Conservation (phyloP, 2,329 filamentous ascomycete genomes). For the Colletotrichum sp. region DNA sequence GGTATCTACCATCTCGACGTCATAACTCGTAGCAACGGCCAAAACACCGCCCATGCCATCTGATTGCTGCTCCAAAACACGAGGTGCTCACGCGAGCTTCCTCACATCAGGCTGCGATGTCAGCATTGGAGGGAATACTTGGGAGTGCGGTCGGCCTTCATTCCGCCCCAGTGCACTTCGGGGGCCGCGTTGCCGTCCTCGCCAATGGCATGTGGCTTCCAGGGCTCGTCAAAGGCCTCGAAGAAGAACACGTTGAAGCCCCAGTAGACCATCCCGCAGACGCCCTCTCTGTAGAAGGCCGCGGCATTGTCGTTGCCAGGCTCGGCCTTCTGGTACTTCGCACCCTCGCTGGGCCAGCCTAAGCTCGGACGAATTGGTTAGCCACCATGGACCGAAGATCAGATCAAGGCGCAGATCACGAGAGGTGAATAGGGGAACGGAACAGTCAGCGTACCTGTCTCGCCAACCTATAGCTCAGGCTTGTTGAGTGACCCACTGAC, state of each 20-base stretch:
- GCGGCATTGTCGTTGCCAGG: conserved; percentile 64
- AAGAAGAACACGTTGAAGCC: conserved; percentile 75
- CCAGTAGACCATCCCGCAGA: conserved; percentile 70
- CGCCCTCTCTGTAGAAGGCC: conserved; percentile 64
- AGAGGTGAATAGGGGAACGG: neutral
- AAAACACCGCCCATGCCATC: conserved; percentile 5
- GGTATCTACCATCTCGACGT: neutral
- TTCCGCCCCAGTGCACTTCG: conserved; percentile 75
- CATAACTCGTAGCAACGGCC: neutral
- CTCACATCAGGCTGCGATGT: neutral
- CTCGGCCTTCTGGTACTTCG: conserved; percentile 64
- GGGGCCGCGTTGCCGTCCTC: conserved; percentile 66
- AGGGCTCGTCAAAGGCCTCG: conserved; percentile 75
- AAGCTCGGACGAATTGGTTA: neutral
- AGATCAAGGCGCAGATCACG: neutral
- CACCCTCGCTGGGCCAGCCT: conserved; percentile 68
- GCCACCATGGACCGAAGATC: neutral
- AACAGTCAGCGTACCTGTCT: conserved; percentile 47
- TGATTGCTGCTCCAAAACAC: neutral
- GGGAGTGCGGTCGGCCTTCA: conserved; percentile 60
- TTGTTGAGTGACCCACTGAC: conserved; percentile 54
- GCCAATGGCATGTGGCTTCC: conserved; percentile 70
- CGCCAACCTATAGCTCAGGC: conserved; percentile 72
- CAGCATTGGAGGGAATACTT: conserved; percentile 52
- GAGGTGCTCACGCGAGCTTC: neutral